Evolutionary conservation across 495 filamentous ascomycete species (phyloP).

Genomic region (Penicillium desertorum): DNA sequence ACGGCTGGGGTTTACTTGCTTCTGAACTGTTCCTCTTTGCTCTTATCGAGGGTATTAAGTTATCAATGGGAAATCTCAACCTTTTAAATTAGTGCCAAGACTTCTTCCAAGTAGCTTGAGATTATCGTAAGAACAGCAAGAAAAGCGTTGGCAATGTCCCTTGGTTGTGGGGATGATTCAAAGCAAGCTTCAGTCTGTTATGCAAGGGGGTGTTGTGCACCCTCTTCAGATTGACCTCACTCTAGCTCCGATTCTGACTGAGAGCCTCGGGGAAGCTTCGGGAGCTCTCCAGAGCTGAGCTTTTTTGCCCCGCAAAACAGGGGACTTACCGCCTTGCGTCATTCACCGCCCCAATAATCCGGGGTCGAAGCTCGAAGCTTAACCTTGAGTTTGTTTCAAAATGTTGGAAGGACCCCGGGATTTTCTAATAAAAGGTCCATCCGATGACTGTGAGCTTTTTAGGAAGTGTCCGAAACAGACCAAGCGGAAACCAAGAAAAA

Average conservation of each 20-base stretch:
- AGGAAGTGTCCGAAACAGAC: background rate
- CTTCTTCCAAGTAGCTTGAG: background rate
- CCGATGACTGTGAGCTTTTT: background rate
- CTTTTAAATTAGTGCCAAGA: constrained; percentile 12
- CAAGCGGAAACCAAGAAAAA: background rate
- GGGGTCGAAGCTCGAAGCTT: constrained; percentile 9
- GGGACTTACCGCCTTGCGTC: constrained; percentile 13
- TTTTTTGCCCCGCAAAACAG: constrained; percentile 9
- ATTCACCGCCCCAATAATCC: constrained; percentile 13
- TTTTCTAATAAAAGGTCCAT: background rate
- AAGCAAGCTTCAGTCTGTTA: background rate
- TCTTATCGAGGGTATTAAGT: constrained; percentile 31
- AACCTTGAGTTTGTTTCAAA: constrained; percentile 4
- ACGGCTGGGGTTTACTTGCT: constrained; percentile 44
- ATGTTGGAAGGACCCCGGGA: background rate
- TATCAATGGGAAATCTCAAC: constrained; percentile 37
- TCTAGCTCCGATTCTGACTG: background rate
- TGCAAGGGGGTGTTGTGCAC: background rate
- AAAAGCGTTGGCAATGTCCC: background rate
- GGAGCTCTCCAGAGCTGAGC: constrained; percentile 6
- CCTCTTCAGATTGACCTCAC: background rate
- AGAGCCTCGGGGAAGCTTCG: background rate
- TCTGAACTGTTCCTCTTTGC: constrained; percentile 27
- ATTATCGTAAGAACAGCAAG: background rate
- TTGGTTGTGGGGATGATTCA: background rate